phyloP scores from a whole-genome alignment of 2,329 filamentous ascomycete species.

The Coniochaeta prunicola region DNA sequence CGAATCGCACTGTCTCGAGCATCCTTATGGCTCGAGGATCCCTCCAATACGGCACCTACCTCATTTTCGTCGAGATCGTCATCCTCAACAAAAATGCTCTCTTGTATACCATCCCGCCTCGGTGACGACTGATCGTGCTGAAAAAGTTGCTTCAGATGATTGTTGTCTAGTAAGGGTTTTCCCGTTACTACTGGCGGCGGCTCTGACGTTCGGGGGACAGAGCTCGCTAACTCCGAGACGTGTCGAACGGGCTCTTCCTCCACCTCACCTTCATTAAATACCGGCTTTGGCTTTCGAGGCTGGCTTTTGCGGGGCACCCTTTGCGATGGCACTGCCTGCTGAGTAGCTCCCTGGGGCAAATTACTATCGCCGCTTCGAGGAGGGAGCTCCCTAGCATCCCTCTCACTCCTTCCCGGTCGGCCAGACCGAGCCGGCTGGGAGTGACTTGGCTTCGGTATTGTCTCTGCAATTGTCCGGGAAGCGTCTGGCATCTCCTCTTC shows the following conservation, averaged over 20 bases:
- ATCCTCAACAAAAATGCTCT: not conserved
- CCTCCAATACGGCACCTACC: not conserved
- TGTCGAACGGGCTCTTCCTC: not conserved
- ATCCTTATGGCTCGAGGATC: not conserved
- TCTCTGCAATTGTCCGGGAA: not conserved
- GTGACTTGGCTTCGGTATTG: not conserved
- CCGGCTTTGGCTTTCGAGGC: not conserved
- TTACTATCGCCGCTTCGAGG: not conserved
- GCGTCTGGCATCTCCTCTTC: not conserved
- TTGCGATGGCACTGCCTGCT: not conserved
- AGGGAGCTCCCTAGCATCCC: not conserved
- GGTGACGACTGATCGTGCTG: not conserved
- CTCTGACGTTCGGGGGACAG: not conserved
- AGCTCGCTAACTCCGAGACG: not conserved
- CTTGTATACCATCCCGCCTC: no score
- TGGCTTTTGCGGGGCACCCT: not conserved
- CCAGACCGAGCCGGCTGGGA: not conserved
- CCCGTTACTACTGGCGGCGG: not conserved
- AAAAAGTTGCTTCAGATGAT: not conserved
- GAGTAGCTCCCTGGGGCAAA: not conserved
- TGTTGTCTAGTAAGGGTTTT: not conserved
- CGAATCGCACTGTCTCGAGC: not conserved
- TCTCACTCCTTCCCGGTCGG: not conserved
- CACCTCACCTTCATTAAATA: not conserved
- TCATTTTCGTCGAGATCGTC: not conserved